Conservation (phyloP, 2,329 filamentous ascomycete species). For the Colletotrichum tropicale region DNA sequence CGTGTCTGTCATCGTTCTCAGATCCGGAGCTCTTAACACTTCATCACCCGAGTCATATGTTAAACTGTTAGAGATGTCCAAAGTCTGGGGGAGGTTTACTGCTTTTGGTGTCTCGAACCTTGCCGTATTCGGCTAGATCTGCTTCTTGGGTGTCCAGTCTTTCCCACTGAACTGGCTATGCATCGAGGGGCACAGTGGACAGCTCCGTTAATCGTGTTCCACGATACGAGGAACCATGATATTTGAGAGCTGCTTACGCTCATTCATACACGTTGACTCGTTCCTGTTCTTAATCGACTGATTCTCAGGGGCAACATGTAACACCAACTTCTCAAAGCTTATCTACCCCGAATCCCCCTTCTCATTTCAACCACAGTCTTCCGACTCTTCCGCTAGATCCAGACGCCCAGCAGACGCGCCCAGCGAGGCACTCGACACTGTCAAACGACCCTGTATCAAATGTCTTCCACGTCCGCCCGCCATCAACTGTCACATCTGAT, state of each 20-base stretch:
- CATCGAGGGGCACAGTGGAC: neutral
- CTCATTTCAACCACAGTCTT: conserved; percentile 1
- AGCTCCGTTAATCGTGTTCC: neutral
- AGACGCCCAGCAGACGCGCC: conserved; percentile 34
- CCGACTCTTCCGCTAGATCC: conserved; percentile 31
- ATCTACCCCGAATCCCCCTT: neutral
- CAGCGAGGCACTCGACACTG: conserved; percentile 31
- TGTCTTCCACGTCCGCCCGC: conserved; percentile 29
- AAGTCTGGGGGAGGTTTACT: neutral
- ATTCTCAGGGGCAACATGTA: neutral
- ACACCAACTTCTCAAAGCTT: neutral
- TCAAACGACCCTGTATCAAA: conserved; percentile 35
- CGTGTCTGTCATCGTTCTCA: neutral
- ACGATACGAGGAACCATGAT: neutral
- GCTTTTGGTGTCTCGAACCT: neutral
- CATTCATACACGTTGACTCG: neutral
- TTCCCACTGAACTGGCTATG: neutral
- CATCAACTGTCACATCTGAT: conserved; percentile 33
- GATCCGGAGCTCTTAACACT: neutral
- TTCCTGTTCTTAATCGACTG: neutral
- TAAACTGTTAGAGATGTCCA: neutral
- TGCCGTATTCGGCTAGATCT: neutral
- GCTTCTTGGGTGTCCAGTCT: neutral
- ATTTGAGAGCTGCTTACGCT: neutral
- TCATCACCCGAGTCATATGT: neutral